phyloP scores from a whole-genome alignment of 140 eudicot genomes.

The Eryngium alpinum region DNA sequence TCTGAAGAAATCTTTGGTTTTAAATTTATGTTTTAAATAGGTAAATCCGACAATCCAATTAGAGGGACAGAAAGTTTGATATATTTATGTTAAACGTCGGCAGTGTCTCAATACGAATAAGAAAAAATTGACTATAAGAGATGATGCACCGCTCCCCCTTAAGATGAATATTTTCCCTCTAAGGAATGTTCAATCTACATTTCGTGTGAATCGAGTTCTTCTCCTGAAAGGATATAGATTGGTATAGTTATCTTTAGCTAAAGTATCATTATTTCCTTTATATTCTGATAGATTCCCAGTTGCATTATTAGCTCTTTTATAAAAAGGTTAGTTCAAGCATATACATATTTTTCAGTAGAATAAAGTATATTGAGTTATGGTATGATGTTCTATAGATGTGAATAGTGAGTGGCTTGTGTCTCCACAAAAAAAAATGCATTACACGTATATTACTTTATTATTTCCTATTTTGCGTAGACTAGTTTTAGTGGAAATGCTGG shows the following conservation, averaged over 20 bases:
- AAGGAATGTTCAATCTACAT: slow-evolving; percentile 14
- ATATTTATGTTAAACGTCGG: too few relatives aligned
- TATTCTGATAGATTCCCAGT: not conserved
- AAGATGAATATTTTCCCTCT: too few relatives aligned
- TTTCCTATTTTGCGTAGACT: not conserved
- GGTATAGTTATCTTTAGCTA: slow-evolving; percentile 18
- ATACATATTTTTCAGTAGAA: not conserved
- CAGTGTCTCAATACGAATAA: slow-evolving; percentile 12
- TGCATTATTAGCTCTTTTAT: not conserved
- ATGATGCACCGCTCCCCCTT: slow-evolving; percentile 19
- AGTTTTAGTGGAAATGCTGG: not conserved
- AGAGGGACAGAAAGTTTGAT: too few relatives aligned
- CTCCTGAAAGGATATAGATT: slow-evolving; percentile 36
- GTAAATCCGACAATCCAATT: too few relatives aligned
- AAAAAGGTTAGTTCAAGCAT: not conserved
- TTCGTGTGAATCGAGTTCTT: slow-evolving; percentile 42
- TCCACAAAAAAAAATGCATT: not conserved
- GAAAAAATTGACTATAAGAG: slow-evolving; percentile 19
- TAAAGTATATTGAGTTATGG: too few relatives aligned
- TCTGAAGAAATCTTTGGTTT: too few relatives aligned
- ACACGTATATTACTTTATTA: not conserved
- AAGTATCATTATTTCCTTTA: not conserved
- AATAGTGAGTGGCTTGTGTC: not conserved
- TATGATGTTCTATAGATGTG: not conserved
- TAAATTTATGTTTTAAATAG: too few relatives aligned